Conservation (phyloP, 306 rosid species). For the Malus fusca region DNA sequence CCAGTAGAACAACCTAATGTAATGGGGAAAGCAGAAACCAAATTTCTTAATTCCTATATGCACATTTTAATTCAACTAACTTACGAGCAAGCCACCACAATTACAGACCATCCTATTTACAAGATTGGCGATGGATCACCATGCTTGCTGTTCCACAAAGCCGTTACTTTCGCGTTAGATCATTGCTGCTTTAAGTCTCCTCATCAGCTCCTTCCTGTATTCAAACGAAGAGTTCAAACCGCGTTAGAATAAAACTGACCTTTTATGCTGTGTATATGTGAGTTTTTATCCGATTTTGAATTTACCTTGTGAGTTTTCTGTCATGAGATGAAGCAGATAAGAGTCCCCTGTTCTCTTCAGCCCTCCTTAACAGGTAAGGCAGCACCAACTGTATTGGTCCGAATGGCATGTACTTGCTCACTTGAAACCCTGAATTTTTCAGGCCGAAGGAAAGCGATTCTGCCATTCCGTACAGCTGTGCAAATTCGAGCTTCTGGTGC, state of each 20-base stretch:
- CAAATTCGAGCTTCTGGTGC: slow-evolving; percentile 70
- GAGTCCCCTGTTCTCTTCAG: slow-evolving; percentile 87
- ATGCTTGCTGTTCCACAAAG: background rate
- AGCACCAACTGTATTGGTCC: slow-evolving; percentile 71
- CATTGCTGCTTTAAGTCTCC: slow-evolving; percentile 40
- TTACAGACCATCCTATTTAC: background rate
- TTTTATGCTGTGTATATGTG: no score
- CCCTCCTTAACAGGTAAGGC: slow-evolving; percentile 84
- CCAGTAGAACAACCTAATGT: background rate
- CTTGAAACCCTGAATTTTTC: slow-evolving; percentile 87
- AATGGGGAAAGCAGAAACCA: background rate
- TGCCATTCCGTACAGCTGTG: slow-evolving; percentile 86
- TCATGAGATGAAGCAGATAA: slow-evolving; percentile 66
- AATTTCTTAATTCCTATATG: background rate
- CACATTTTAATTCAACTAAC: background rate
- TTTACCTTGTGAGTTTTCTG: slow-evolving; percentile 59
- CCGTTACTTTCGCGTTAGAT: slow-evolving; percentile 1
- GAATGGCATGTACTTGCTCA: slow-evolving; percentile 93
- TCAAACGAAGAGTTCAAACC: background rate
- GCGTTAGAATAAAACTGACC: background rate
- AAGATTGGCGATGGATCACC: background rate
- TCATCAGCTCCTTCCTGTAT: slow-evolving; percentile 56
- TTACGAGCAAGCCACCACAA: slow-evolving; percentile 4
- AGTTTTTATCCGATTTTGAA: background rate
- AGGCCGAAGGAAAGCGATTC: slow-evolving; percentile 79